Percentiles rank a stretch among this genome's conserved stretches.
These are phyloP conservation scores for Podaxis sp. DNA, from an alignment of 768 basidiomycete species.

Conservation along the genomic window DNA sequence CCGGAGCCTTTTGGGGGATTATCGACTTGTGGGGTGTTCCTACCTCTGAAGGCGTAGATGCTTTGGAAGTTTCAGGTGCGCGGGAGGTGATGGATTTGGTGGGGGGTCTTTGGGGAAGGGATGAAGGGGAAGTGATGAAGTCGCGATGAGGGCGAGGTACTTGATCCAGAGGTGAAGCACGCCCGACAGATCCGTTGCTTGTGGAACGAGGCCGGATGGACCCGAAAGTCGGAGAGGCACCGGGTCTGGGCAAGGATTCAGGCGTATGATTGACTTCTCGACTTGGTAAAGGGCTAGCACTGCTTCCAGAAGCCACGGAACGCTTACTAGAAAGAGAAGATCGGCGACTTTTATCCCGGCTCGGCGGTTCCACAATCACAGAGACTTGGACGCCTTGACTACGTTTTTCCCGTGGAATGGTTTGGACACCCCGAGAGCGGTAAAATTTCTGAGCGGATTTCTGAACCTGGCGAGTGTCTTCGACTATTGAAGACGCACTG, in stretches of 20 bases:
- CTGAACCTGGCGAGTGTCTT: conserved; percentile 36
- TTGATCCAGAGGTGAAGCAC: not conserved
- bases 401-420: conserved; percentile 51
- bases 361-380: conserved; percentile 20
- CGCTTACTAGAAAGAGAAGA: conserved; percentile 20
- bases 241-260: not conserved
- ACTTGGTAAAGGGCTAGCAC: not conserved
- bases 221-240: not conserved
- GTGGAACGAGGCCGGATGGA: conserved; percentile 4
- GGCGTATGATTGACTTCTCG: not conserved
- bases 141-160: not conserved
- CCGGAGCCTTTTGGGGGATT: not conserved
- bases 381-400: conserved; percentile 63
- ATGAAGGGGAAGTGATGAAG: not conserved
- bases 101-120: not conserved
- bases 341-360: conserved; percentile 15
- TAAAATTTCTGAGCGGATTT: conserved; percentile 48
- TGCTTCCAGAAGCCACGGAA: not conserved
- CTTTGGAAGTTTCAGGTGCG: not conserved
- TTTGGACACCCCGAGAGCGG: conserved; percentile 71
- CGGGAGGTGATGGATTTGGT: not conserved
- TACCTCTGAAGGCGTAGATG: not conserved
- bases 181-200: conserved; percentile 3
- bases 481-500: conserved; percentile 30
- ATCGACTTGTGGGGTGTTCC: not conserved